These are phyloP conservation scores for Mimosa bimucronata DNA, from an alignment of 306 rosid genomes.

Conservation along the genomic window DNA sequence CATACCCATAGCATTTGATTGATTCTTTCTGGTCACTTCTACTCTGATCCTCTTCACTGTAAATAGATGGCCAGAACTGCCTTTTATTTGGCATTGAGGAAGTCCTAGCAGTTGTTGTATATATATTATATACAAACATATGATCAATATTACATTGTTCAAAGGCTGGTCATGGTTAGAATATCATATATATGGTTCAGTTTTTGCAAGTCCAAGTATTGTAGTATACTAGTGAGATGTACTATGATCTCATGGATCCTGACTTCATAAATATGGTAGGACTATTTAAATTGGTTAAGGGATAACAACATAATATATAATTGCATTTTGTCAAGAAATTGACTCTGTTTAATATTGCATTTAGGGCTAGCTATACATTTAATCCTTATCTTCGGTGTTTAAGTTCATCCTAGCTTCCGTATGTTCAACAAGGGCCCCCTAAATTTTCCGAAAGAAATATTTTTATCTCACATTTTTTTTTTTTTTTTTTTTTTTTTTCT, in stretches of 20 bases:
- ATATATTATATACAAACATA: conserved; percentile 9
- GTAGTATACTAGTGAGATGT: conserved; percentile 25
- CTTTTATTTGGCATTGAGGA: conserved; percentile 44
- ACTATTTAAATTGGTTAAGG: conserved; percentile 1
- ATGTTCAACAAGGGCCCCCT: too few relatives aligned
- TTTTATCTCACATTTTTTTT: too few relatives aligned
- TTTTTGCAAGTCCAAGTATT: conserved; percentile 30
- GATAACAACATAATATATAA: background rate
- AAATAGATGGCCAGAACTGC: conserved; percentile 44
- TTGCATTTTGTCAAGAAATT: background rate
- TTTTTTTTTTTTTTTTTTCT: background rate
- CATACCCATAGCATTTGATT: conserved; percentile 66
- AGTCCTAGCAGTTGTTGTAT: conserved; percentile 43
- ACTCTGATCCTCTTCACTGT: conserved; percentile 29
- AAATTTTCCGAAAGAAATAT: too few relatives aligned
- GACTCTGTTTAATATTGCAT: background rate
- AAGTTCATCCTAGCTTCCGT: background rate
- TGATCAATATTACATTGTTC: conserved; percentile 29
- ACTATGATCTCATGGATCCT: conserved; percentile 26
- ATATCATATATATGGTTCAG: conserved; percentile 31
- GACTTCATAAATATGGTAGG: conserved; percentile 24
- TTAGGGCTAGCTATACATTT: background rate
- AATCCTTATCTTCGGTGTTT: background rate
- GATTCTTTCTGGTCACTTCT: conserved; percentile 39
- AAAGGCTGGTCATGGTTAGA: conserved; percentile 37